A percentile compares a stretch with the other conserved stretches of the same genome.
Evolutionary conservation across 768 basidiomycete species (phyloP).

Genomic region (Russula olivacea): DNA sequence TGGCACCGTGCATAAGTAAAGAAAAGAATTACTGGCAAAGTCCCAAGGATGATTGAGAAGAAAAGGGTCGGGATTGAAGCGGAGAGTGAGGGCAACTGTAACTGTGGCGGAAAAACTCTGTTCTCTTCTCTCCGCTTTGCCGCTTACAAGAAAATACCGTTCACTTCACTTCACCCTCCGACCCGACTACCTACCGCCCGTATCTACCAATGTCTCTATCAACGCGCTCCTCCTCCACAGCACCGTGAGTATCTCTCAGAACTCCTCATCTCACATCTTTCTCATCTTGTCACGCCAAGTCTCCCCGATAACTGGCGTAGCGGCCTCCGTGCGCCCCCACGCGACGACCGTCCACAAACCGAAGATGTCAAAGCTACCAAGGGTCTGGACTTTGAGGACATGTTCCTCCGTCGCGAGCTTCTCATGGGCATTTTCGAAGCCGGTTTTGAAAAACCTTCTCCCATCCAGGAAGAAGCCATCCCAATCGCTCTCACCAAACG

Average conservation of each 20-base stretch:
- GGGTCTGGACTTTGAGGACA: constrained; percentile 94
- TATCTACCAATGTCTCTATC: constrained; percentile 22
- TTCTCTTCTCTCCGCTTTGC: not conserved
- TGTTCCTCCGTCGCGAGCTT: constrained; percentile 86
- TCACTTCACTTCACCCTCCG: not conserved
- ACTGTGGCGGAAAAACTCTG: not conserved
- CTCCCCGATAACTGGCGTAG: constrained; percentile 54
- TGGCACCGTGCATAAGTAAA: not conserved
- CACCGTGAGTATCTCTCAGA: constrained; percentile 21
- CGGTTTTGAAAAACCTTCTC: constrained; percentile 93
- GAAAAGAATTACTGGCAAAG: too few relatives aligned
- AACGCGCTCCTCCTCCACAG: constrained; percentile 24
- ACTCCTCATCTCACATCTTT: too few relatives aligned
- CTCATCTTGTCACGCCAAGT: not conserved
- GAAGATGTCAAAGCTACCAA: constrained; percentile 94
- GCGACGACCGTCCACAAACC: constrained; percentile 91
- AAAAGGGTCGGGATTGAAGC: constrained; percentile 27
- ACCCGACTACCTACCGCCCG: not conserved
- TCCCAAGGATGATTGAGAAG: not conserved
- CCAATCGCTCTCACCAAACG: constrained; percentile 90
- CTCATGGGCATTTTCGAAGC: constrained; percentile 99
- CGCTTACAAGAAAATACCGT: not conserved
- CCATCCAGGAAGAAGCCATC: constrained; percentile 99
- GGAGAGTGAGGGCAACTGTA: constrained; percentile 5
- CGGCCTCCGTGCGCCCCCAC: constrained; percentile 77